Base-by-base conservation (phyloP, 495 filamentous ascomycete genomes). In the Penicillium verhagenii region DNA sequence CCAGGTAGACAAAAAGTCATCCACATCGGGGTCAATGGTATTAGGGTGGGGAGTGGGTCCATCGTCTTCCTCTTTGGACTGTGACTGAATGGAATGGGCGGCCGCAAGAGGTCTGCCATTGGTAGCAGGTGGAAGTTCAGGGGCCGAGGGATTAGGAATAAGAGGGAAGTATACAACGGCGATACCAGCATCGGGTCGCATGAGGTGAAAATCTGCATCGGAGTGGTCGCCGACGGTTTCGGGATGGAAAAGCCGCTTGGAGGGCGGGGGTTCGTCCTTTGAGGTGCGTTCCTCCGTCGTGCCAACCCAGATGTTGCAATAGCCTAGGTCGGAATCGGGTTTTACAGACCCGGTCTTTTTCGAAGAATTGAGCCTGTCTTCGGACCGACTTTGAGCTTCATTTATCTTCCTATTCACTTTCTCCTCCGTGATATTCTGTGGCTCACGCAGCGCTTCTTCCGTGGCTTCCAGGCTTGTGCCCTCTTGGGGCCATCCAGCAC, bases 221-320 rank as follows among this genome's bases (percentile, higher is more conserved):
- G 64, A 58, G 18, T 72, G 62, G 47, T 76, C 56, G 16, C 54
- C 65, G 8, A 38, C 21, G 16, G 59, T 23, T 3, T 60, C 47
- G 10, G 72, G 68, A 31, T 75, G 58, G 65, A 78, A 78, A 24
- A 81, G 66, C 18, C 75, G 75, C 64, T 91, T 86, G 19, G 85
- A 87, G 35, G 81, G 80, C 4, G 88, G 86, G 5, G 86, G 86
- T 39, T 89, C 81, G 0, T 76, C 68, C 2, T 80, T 72, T 16
- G 80, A 72, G 14, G 82, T 72, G 6, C 82, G 79, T 63, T 95
- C 89, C 60, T 88, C 76, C 4, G 79, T 92, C 6, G 83, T 89
- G 37, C 94, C 94, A 3, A 96, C 89, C 94, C 94, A 98, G 54
- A 98, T 80, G 28, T 91, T 97, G 73, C 94, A 97, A 76, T 93